These are phyloP conservation scores for Alternaria triticimaculans DNA, from an alignment of 2,329 filamentous ascomycete genomes.

Conservation along the genomic window DNA sequence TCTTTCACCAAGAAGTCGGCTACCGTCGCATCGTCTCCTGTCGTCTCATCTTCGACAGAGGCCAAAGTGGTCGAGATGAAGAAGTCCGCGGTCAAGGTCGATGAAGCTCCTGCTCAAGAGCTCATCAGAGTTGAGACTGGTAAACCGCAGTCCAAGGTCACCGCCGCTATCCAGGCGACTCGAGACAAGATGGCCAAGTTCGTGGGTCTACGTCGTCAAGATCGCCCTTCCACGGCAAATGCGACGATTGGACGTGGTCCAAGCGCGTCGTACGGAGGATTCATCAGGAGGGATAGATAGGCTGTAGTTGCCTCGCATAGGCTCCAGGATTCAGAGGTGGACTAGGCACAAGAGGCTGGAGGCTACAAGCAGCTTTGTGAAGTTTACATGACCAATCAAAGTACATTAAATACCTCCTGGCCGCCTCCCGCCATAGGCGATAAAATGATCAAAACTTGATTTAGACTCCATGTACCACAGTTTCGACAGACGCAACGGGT, in stretches of 20 bases:
- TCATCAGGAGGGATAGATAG: not conserved
- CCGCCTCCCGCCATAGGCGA: not conserved
- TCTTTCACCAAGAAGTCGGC: not conserved
- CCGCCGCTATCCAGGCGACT: not conserved
- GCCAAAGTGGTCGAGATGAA: not conserved
- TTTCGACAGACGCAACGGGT: not conserved
- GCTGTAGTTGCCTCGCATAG: not conserved
- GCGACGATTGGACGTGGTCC: not conserved
- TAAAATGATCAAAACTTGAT: not conserved
- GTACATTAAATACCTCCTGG: not conserved
- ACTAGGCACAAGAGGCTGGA: no score
- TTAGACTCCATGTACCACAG: not conserved
- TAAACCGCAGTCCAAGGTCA: not conserved
- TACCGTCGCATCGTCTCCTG: not conserved
- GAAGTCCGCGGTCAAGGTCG: not conserved
- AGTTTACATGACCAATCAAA: not conserved
- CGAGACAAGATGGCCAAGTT: not conserved
- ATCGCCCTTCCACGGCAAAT: not conserved
- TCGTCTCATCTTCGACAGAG: not conserved
- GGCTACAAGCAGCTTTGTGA: not conserved
- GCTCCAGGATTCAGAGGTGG: not conserved
- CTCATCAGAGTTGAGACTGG: not conserved
- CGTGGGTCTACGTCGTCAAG: not conserved
- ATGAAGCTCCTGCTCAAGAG: accelerated
- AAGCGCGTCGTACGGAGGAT: not conserved